Conservation (phyloP, 225 moss, liverwort and hornwort species). For the Marchantia polymorpha region DNA sequence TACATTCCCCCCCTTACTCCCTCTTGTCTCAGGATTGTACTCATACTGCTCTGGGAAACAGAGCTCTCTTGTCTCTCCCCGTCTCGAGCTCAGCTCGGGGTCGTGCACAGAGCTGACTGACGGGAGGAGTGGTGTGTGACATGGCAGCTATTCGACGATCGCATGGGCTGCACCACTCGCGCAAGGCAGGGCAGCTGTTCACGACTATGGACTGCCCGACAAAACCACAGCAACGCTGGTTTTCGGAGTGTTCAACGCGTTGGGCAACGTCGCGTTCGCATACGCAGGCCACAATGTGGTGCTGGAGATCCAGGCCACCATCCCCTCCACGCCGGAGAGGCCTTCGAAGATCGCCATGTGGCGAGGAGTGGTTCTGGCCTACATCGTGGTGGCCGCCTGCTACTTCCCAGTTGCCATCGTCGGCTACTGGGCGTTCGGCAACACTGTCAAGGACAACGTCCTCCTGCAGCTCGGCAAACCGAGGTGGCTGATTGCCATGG, state of each 20-base stretch:
- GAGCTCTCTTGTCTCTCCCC: background rate
- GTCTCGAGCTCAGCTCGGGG: background rate
- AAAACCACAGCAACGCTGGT: slow-evolving; percentile 23
- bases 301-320: slow-evolving; percentile 70
- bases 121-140: background rate
- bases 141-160: slow-evolving; percentile 66
- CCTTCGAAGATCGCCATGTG: slow-evolving; percentile 76
- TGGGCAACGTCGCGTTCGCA: slow-evolving; percentile 73
- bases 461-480: slow-evolving; percentile 48
- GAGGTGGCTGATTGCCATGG: slow-evolving; percentile 55
- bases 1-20: background rate
- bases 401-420: slow-evolving; percentile 73
- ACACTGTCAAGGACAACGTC: slow-evolving; percentile 57
- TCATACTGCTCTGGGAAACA: background rate
- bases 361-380: slow-evolving; percentile 67
- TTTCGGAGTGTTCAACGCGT: slow-evolving; percentile 62
- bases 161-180: slow-evolving; percentile 58
- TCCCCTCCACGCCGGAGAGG: slow-evolving; percentile 51
- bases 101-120: background rate
- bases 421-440: slow-evolving; percentile 89
- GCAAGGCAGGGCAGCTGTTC: slow-evolving; percentile 33
- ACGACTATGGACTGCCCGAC: slow-evolving; percentile 8
- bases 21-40: background rate
- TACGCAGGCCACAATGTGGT: slow-evolving; percentile 79
- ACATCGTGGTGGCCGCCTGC: slow-evolving; percentile 59